These are phyloP conservation scores for Jackrogersella minutella DNA, from an alignment of 495 filamentous ascomycete species.

Conservation along the genomic window DNA sequence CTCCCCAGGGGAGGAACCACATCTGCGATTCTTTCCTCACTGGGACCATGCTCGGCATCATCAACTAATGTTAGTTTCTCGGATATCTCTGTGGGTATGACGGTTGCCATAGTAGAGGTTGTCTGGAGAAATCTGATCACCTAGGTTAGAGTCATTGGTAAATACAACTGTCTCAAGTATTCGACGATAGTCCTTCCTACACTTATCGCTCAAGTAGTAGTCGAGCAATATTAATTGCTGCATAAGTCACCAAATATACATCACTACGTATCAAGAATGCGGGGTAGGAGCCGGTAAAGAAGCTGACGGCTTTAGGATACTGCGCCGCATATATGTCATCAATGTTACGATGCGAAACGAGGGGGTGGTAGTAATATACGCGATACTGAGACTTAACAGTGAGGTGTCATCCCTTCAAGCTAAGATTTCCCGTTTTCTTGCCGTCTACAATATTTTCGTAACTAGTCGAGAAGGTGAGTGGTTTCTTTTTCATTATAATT, in stretches of 20 bases:
- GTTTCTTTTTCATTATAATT: no score
- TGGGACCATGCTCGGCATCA: conserved; percentile 18
- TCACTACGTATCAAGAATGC: conserved; percentile 23
- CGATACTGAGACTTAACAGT: not conserved
- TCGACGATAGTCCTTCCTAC: not conserved
- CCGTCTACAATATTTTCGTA: no score
- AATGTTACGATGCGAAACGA: not conserved
- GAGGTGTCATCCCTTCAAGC: no score
- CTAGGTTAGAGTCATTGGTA: not conserved
- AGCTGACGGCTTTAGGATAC: conserved; percentile 12
- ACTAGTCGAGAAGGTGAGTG: no score
- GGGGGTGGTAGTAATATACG: not conserved
- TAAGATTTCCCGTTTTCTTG: no score
- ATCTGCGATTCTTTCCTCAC: conserved; percentile 24
- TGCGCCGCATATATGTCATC: conserved; percentile 5
- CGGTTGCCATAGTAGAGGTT: conserved; percentile 30
- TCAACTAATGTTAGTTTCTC: conserved; percentile 25
- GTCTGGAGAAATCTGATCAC: not conserved
- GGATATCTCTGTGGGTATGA: conserved; percentile 20
- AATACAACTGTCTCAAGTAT: not conserved
- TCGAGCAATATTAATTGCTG: not conserved
- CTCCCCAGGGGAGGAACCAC: conserved; percentile 50
- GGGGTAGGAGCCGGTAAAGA: conserved; percentile 36
- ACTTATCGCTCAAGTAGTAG: not conserved
- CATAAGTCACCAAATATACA: not conserved